Conservation (phyloP, 2,329 filamentous ascomycete species). For the Lecanicillium sp. region DNA sequence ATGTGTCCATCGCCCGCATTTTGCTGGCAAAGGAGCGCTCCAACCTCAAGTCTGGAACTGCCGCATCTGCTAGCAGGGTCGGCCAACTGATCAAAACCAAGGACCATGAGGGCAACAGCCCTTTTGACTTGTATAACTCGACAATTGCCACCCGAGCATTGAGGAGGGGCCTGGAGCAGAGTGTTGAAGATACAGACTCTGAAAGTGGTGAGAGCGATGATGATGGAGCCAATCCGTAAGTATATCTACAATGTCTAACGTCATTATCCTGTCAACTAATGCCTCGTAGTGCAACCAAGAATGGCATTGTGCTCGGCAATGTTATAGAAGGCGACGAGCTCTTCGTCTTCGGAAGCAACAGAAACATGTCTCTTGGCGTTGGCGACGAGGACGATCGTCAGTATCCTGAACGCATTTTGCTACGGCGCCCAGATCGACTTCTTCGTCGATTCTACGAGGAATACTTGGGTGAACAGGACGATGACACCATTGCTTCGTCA, state of each 20-base stretch:
- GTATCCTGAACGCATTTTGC: slow-evolving; percentile 73
- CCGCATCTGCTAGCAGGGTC: slow-evolving; percentile 51
- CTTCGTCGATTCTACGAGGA: slow-evolving; percentile 66
- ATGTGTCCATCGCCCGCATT: slow-evolving; percentile 74
- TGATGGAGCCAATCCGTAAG: slow-evolving; percentile 21
- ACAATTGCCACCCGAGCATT: slow-evolving; percentile 76
- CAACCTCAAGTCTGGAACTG: slow-evolving; percentile 52
- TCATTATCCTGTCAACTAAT: no score
- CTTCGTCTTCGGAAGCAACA: slow-evolving; percentile 93
- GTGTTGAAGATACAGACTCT: slow-evolving; percentile 36
- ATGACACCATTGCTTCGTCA: slow-evolving; percentile 18
- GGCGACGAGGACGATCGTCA: slow-evolving; percentile 95
- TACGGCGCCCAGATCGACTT: slow-evolving; percentile 71
- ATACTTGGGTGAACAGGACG: slow-evolving; percentile 42
- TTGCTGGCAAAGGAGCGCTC: slow-evolving; percentile 71
- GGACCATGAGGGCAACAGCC: slow-evolving; percentile 88
- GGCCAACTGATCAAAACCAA: slow-evolving; percentile 87
- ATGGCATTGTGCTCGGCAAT: not conserved
- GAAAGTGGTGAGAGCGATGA: slow-evolving; percentile 43
- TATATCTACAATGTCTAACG: no score
- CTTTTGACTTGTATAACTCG: slow-evolving; percentile 84
- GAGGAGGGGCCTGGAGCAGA: slow-evolving; percentile 23
- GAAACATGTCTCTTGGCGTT: slow-evolving; percentile 84
- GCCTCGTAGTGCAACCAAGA: not conserved
- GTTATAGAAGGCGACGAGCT: slow-evolving; percentile 63